Evolutionary conservation across 2,329 filamentous ascomycete species (phyloP).

Genomic region (Chalara sp.): DNA sequence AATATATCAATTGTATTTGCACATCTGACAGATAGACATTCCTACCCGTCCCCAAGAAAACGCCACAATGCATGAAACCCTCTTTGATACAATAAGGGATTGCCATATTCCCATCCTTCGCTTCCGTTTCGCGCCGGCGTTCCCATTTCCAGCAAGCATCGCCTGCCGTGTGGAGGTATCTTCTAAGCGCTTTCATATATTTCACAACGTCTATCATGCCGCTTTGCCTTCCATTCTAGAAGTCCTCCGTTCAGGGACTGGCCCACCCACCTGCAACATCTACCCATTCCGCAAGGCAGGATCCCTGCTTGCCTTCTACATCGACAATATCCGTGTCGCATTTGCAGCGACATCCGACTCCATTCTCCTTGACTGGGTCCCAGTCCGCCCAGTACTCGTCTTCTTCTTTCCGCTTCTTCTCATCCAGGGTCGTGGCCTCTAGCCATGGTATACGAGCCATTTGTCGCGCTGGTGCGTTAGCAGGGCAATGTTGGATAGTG

Average conservation of each 20-base stretch:
- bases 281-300: slow-evolving; percentile 93
- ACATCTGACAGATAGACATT: not conserved
- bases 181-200: not conserved
- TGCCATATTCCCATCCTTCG: not conserved
- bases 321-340: slow-evolving; percentile 98
- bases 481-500: slow-evolving; percentile 96
- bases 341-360: slow-evolving; percentile 90
- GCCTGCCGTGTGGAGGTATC: not conserved
- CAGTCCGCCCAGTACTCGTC: slow-evolving; percentile 92
- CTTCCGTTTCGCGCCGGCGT: no score
- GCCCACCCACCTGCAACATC: slow-evolving; percentile 94
- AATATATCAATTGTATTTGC: not conserved
- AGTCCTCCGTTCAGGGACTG: slow-evolving; percentile 23
- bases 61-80: not conserved
- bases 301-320: slow-evolving; percentile 95
- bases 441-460: slow-evolving; percentile 73
- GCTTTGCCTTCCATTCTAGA: not conserved
- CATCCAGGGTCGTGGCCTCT: slow-evolving; percentile 72
- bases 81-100: not conserved
- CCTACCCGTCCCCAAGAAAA: not conserved
- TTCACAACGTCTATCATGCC: not conserved
- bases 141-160: not conserved
- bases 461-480: slow-evolving; percentile 86
- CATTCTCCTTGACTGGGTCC: slow-evolving; percentile 87
- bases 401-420: slow-evolving; percentile 81